Percentiles rank a stretch among this genome's conserved stretches.
Conservation (phyloP, 371 early-diverging fungal genomes). For the Mucor ambiguus region DNA sequence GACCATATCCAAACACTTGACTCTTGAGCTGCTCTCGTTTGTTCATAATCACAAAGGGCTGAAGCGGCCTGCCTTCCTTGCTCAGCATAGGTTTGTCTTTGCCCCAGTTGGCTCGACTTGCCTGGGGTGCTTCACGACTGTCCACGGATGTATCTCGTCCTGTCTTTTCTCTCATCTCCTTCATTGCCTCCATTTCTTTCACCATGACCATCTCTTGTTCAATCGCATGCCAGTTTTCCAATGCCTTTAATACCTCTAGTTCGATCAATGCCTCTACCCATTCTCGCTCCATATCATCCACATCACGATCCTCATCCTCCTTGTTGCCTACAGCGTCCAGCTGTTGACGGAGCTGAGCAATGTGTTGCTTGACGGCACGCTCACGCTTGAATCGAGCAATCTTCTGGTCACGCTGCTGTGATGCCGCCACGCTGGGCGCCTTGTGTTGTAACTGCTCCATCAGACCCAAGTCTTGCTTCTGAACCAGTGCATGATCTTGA, state of each 20-base stretch:
- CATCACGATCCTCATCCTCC: constrained; percentile 54
- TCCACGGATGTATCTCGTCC: constrained; percentile 24
- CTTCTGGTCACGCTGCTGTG: constrained; percentile 67
- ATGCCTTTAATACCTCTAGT: constrained; percentile 57
- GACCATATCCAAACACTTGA: constrained; percentile 86
- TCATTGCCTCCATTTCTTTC: constrained; percentile 61
- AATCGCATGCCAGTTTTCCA: constrained; percentile 68
- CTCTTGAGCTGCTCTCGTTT: constrained; percentile 73
- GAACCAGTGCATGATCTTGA: constrained; percentile 65
- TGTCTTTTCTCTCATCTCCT: constrained; percentile 27
- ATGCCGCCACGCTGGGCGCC: constrained; percentile 21
- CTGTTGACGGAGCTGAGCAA: constrained; percentile 48
- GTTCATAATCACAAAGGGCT: constrained; percentile 90
- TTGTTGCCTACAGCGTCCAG: constrained; percentile 15
- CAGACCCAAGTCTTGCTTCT: constrained; percentile 44
- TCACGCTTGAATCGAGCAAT: constrained; percentile 80
- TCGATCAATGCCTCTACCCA: constrained; percentile 63
- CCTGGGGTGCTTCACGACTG: constrained; percentile 22
- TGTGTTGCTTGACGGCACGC: constrained; percentile 59
- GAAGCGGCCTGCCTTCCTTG: constrained; percentile 71
- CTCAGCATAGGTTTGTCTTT: constrained; percentile 57
- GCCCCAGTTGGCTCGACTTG: constrained; percentile 37
- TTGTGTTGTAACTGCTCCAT: constrained; percentile 31
- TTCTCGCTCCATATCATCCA: constrained; percentile 71
- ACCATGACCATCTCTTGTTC: constrained; percentile 78